Conservation (phyloP, 1,284 basidiomycete genomes). For the Cryptococcus sp. region DNA sequence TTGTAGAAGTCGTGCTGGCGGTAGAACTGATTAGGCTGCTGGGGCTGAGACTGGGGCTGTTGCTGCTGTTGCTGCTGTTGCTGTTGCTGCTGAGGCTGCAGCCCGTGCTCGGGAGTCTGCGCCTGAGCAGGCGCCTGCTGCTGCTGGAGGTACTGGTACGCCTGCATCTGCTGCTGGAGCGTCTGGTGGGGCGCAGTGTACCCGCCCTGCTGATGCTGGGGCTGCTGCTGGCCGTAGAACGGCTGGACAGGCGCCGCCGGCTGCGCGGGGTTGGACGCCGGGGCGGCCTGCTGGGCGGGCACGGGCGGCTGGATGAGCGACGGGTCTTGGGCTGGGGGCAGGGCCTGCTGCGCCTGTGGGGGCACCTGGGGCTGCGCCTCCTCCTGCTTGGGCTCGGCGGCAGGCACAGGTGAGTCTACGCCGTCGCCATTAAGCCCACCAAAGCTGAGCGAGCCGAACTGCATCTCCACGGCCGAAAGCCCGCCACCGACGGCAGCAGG, state of each 20-base stretch:
- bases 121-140: conserved; percentile 21
- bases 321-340: conserved; percentile 4
- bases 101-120: conserved; percentile 20
- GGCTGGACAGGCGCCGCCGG: conserved; percentile 3
- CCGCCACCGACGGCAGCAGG: conserved; percentile 37
- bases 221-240: conserved; percentile 13
- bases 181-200: conserved; percentile 37
- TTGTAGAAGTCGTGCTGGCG: conserved; percentile 37
- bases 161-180: conserved; percentile 42
- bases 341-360: too few species aligned
- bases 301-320: conserved; percentile 21
- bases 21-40: conserved; percentile 35
- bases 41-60: conserved; percentile 8
- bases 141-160: conserved; percentile 36
- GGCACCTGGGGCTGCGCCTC: conserved; percentile 24
- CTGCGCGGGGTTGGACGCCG: conserved; percentile 9
- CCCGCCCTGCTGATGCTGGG: conserved; percentile 22
- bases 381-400: conserved; percentile 17
- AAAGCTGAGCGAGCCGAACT: conserved; percentile 52
- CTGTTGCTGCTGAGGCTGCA: conserved; percentile 21
- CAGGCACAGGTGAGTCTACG: conserved; percentile 38
- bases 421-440: conserved; percentile 48
- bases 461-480: conserved; percentile 46
- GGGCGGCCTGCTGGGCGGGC: conserved; percentile 18
- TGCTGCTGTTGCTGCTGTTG: conserved; percentile 28